Conservation (phyloP, 768 basidiomycete species). For the Boletus bicolor region DNA sequence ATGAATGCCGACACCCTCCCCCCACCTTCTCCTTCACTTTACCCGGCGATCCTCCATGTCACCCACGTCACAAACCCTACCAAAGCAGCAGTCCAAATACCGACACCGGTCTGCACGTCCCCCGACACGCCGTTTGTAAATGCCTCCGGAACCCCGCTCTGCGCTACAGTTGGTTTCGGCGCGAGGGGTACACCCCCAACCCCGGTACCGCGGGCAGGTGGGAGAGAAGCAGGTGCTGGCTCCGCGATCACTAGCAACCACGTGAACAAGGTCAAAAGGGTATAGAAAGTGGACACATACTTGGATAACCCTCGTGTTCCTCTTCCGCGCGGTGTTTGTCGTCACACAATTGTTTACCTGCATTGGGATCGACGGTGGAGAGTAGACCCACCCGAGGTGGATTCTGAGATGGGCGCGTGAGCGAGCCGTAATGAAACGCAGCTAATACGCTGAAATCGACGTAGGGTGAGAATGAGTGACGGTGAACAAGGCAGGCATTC, state of each 20-base stretch:
- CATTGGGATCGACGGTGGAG: slow-evolving; percentile 64
- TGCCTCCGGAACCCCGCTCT: slow-evolving; percentile 1
- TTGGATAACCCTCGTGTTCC: slow-evolving; percentile 26
- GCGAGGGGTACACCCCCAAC: slow-evolving; percentile 32
- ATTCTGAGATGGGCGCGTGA: slow-evolving; percentile 64
- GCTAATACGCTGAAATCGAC: slow-evolving; percentile 51
- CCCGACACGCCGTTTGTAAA: slow-evolving; percentile 18
- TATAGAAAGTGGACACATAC: slow-evolving; percentile 12
- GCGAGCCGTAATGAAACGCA: slow-evolving; percentile 70
- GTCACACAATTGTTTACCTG: slow-evolving; percentile 36
- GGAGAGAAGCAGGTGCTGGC: slow-evolving; percentile 37
- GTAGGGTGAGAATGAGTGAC: neutral
- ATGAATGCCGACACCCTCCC: neutral
- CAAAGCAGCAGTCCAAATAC: slow-evolving; percentile 19
- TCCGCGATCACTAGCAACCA: slow-evolving; percentile 36
- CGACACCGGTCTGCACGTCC: slow-evolving; percentile 3
- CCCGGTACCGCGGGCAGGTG: slow-evolving; percentile 20
- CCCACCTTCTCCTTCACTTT: neutral
- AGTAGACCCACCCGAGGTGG: slow-evolving; percentile 67
- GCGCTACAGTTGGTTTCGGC: slow-evolving; percentile 11
- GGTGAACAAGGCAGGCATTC: neutral
- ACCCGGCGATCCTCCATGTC: slow-evolving; percentile 16
- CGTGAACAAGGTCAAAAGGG: neutral
- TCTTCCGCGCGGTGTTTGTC: slow-evolving; percentile 37
- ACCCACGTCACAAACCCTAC: slow-evolving; percentile 18